Conservation (phyloP, 768 basidiomycete genomes). For the Mycena kentingensis region DNA sequence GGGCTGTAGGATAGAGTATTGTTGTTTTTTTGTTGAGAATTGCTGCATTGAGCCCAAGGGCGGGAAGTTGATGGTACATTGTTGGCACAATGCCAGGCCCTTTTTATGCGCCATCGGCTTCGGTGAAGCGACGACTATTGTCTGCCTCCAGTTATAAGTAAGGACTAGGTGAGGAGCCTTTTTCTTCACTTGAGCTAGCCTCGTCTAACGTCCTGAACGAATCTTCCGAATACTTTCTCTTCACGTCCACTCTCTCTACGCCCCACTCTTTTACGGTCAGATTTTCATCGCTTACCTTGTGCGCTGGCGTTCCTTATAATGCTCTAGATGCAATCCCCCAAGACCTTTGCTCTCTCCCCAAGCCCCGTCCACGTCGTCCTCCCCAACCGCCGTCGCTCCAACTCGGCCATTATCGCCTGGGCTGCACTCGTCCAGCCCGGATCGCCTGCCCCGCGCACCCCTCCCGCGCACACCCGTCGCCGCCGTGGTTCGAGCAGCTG, state of each 20-base stretch:
- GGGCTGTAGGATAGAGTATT: slow-evolving; percentile 23
- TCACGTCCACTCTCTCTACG: neutral
- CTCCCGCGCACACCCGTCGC: slow-evolving; percentile 41
- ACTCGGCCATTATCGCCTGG: slow-evolving; percentile 61
- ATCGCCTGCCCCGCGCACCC: slow-evolving; percentile 53
- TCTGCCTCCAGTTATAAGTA: too few relatives aligned
- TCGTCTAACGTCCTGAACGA: slow-evolving; percentile 20
- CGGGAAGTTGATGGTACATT: too few relatives aligned
- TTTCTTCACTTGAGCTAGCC: too few relatives aligned
- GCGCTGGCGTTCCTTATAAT: neutral
- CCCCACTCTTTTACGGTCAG: slow-evolving; percentile 15
- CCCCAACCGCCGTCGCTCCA: slow-evolving; percentile 38
- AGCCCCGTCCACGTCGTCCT: slow-evolving; percentile 12
- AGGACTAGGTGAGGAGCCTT: too few relatives aligned
- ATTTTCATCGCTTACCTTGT: slow-evolving; percentile 1
- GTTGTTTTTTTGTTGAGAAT: too few relatives aligned
- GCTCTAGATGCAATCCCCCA: slow-evolving; percentile 15
- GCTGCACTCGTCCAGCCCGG: slow-evolving; percentile 68
- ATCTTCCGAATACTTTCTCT: too few relatives aligned
- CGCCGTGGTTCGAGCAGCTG: slow-evolving; percentile 34
- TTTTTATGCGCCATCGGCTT: too few relatives aligned
- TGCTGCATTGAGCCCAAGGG: too few relatives aligned
- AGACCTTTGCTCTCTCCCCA: slow-evolving; percentile 9
- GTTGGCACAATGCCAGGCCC: too few relatives aligned
- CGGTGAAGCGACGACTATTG: too few relatives aligned